Percentiles rank a stretch among this genome's conserved stretches.
Conservation (phyloP, 768 basidiomycete species). For the Boletellus sp. region DNA sequence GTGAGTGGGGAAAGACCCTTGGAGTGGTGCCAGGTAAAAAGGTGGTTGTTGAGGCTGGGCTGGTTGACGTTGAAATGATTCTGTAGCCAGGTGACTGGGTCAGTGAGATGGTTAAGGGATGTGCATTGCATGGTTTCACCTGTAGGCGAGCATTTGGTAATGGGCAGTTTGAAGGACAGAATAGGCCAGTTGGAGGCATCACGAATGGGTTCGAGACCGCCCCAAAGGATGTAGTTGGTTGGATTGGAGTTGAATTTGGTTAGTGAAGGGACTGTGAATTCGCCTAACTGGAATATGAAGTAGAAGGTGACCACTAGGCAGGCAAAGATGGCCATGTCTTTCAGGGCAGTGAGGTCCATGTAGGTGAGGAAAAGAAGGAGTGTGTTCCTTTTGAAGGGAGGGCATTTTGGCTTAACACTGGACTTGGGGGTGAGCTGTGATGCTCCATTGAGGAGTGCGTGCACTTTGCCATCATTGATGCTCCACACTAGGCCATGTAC, state of each 20-base stretch:
- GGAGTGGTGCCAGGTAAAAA: not conserved
- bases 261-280: no score
- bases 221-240: no score
- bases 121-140: not conserved
- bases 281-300: not conserved
- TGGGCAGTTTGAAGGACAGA: no score
- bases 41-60: no score
- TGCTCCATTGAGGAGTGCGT: constrained; percentile 22
- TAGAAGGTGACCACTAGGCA: constrained; percentile 17
- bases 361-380: not conserved
- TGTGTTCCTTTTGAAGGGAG: constrained; percentile 26
- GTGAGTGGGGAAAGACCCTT: not conserved
- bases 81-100: not conserved
- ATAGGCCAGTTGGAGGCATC: no score
- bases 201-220: no score
- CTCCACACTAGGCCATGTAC: constrained; percentile 38
- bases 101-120: not conserved
- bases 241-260: no score
- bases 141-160: no score
- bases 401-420: constrained; percentile 26
- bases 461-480: constrained; percentile 23
- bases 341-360: constrained; percentile 27
- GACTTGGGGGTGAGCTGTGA: not conserved
- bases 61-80: no score
- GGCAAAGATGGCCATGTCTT: constrained; percentile 35